These are phyloP conservation scores for carrot (Daucus carota) DNA, from an alignment of 129 eudicot genomes.

Conservation along the genomic window DH1_v3.0 NC_030382.2:53499501-53500000, in stretches of 20 bases:
- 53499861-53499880: conserved; percentile 22
- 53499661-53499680: conserved; percentile 31
- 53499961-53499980: conserved; percentile 23
- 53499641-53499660: conserved; percentile 18
- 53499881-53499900: conserved; percentile 5
- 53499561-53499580: conserved; percentile 35
- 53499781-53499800: conserved; percentile 14
- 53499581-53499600: conserved; percentile 36
- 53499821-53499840: conserved; percentile 20
- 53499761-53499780: conserved; percentile 16
- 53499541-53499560: conserved; percentile 49
- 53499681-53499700: conserved; percentile 29
- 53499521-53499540: conserved; percentile 38
- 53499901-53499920: conserved; percentile 38
- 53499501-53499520: conserved; percentile 39
- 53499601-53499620: conserved; percentile 23
- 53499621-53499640: conserved; percentile 16
- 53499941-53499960: conserved; percentile 11
- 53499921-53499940: conserved; percentile 42
- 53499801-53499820: conserved; percentile 8
- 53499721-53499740: conserved; percentile 35
- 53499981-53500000: conserved; percentile 21
- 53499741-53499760: conserved; percentile 29
- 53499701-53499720: conserved; percentile 6
- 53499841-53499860: conserved; percentile 33